Evolutionary conservation across 164 flowering plant species (phyloP), one percentile per base, ranked within the genome.

Genomic region (Paratinospora sagittata): DNA sequence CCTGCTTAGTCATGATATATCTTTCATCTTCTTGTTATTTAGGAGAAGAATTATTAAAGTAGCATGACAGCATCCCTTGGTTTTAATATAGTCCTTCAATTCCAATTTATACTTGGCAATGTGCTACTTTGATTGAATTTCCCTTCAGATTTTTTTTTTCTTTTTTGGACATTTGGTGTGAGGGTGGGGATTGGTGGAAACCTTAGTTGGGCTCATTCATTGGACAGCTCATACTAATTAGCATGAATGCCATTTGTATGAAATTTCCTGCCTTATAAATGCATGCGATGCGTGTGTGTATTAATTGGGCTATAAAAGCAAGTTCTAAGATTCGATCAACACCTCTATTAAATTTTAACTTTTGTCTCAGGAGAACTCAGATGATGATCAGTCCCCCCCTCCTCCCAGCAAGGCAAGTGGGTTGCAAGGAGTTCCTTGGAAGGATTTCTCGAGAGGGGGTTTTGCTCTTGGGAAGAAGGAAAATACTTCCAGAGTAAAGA

Each of bases 341-440:
- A 9, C 27, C 27, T 60, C 63, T 60, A 13, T 26, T 60, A 65
- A 33, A 26, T 17, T 70, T n/a, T 6, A n/a, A 16, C 63, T 57
- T 67, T 36, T 13, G 30, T 72, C n/a, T 65, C 85, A 93, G 95
- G 89, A 75, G 24, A 78, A 78, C 72, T 78, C 82, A 10, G 86
- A 80, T 70, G 87, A 81, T 57, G 80, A 79, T 27, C 70, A 67
- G 8, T 23, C 58, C 57, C n/a, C n/a, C n/a, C 78, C 82, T 57
- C 67, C 83, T 74, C 69, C 74, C 58, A 81, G 81, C 65, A 82
- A 83, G 71, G 82, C 73, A 71, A 73, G 69, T 63, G 84, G 86
- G 34, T 78, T 88, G 74, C 87, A 86, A 79, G 96, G 93, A 70
- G 78, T 86, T 65, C 67, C 67, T 13, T 66, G 52, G 49, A 66